Conservation (phyloP, 805 yeast species). For the Myxozyma monticola region DNA sequence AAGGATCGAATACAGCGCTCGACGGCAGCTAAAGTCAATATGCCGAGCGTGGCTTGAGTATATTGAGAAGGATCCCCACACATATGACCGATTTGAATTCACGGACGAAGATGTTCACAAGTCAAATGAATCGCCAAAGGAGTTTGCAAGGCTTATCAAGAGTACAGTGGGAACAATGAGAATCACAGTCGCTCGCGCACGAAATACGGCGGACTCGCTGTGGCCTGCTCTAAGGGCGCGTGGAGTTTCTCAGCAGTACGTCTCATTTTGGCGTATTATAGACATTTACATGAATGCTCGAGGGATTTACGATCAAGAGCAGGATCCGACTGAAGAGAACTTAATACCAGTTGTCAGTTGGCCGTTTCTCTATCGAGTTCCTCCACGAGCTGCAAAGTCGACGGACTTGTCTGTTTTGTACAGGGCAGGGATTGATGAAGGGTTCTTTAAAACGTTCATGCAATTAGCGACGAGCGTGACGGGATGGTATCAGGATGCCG, state of each 20-base stretch:
- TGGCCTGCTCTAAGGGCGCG: conserved; percentile 11
- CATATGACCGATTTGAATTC: not conserved
- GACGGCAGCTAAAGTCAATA: not conserved
- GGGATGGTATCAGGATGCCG: conserved; percentile 11
- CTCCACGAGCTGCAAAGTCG: conserved; percentile 8
- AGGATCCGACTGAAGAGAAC: not conserved
- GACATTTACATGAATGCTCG: conserved; percentile 9
- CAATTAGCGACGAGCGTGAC: conserved; percentile 5
- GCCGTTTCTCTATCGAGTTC: conserved; percentile 11
- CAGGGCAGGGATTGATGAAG: conserved; percentile 17
- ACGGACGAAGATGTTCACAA: not conserved
- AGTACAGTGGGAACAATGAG: conserved; percentile 4
- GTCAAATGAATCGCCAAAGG: not conserved
- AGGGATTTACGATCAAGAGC: conserved; percentile 4
- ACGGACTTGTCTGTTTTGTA: conserved; percentile 7
- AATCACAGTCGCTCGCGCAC: too few species aligned
- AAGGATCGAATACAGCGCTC: conserved; percentile 1
- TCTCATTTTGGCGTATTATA: conserved; percentile 1
- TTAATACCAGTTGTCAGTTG: conserved; percentile 7
- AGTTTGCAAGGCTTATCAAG: too few species aligned
- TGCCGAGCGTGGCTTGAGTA: conserved; percentile 5
- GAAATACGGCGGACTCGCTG: conserved; percentile 1
- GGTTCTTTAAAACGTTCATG: conserved; percentile 12
- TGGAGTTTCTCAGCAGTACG: not conserved
- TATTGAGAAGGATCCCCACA: conserved; percentile 2